phyloP scores from a whole-genome alignment of 257 asterid genomes.

The Leonotis leonurus region DNA sequence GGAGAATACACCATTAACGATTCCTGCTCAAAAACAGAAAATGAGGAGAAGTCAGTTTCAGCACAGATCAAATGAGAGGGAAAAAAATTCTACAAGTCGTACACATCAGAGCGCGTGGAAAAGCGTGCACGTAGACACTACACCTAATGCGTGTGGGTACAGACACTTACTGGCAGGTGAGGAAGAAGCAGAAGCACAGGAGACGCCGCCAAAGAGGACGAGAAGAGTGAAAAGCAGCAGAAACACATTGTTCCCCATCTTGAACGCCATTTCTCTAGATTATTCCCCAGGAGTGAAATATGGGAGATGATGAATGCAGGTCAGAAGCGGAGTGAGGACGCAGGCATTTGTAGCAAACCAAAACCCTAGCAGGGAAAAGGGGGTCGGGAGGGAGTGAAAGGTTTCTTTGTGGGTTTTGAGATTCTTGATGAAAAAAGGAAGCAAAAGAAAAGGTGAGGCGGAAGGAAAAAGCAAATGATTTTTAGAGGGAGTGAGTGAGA shows the following conservation, averaged over 20 bases:
- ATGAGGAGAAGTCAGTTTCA: neutral
- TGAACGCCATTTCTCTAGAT: neutral
- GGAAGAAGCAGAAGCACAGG: slow-evolving; percentile 49
- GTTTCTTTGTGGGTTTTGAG: slow-evolving; percentile 25
- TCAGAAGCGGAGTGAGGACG: slow-evolving; percentile 25
- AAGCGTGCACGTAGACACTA: slow-evolving; percentile 4
- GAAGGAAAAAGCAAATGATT: slow-evolving; percentile 43
- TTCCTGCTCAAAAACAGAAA: slow-evolving; percentile 32
- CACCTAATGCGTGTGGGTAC: slow-evolving; percentile 15
- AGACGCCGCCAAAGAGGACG: slow-evolving; percentile 40
- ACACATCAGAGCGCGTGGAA: neutral
- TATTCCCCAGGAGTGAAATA: neutral
- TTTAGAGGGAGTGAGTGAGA: slow-evolving; percentile 16
- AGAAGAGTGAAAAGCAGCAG: slow-evolving; percentile 43
- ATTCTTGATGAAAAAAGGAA: slow-evolving; percentile 32
- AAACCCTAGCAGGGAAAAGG: slow-evolving; percentile 40
- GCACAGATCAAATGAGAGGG: slow-evolving; percentile 35
- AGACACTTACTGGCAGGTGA: slow-evolving; percentile 69
- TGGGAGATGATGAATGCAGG: neutral
- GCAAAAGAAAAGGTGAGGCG: slow-evolving; percentile 9
- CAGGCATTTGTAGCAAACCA: slow-evolving; percentile 28
- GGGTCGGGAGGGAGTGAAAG: slow-evolving; percentile 32
- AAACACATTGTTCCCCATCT: slow-evolving; percentile 25
- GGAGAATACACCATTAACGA: slow-evolving; percentile 68
- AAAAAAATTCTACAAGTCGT: slow-evolving; percentile 12